Percentiles rank a stretch among this genome's conserved stretches.
phyloP scores from a whole-genome alignment of 2,329 filamentous ascomycete species.

The Calycina marina region DNA sequence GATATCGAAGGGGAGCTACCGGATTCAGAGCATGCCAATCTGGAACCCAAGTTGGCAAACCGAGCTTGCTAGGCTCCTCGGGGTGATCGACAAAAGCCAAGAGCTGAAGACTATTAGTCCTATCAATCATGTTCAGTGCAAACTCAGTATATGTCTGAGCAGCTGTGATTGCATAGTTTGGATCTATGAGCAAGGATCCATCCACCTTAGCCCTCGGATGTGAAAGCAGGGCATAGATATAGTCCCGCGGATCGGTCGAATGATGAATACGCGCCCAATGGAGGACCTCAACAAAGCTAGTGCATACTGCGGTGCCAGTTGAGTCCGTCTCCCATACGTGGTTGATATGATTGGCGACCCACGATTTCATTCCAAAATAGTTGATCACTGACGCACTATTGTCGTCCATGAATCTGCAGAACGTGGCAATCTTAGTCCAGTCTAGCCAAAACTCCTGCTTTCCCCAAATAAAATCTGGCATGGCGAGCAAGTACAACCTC shows the following conservation, averaged over 20 bases:
- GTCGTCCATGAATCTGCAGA: slow-evolving; percentile 6
- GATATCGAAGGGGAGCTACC: slow-evolving; percentile 5
- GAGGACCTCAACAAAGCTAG: slow-evolving; percentile 8
- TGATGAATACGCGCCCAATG: slow-evolving; percentile 8
- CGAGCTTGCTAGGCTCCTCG: slow-evolving; percentile 5
- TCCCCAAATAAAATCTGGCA: slow-evolving; percentile 25
- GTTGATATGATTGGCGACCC: slow-evolving; percentile 9
- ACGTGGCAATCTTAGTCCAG: slow-evolving; percentile 5
- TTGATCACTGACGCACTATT: slow-evolving; percentile 8
- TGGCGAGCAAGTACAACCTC: slow-evolving; percentile 24
- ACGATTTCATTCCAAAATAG: slow-evolving; percentile 6
- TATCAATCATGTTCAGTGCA: slow-evolving; percentile 5
- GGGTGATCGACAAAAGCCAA: slow-evolving; percentile 8
- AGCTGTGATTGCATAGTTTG: slow-evolving; percentile 6
- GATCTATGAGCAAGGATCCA: slow-evolving; percentile 5
- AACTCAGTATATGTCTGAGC: slow-evolving; percentile 5
- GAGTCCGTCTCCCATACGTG: slow-evolving; percentile 6
- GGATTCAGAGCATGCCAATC: slow-evolving; percentile 8
- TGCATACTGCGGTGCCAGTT: slow-evolving; percentile 3
- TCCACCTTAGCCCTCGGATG: slow-evolving; percentile 7
- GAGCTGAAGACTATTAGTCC: slow-evolving; percentile 6
- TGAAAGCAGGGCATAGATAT: slow-evolving; percentile 6
- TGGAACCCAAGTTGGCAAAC: slow-evolving; percentile 8
- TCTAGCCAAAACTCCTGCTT: slow-evolving; percentile 3
- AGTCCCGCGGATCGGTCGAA: slow-evolving; percentile 8